Percentiles rank a stretch among this genome's conserved stretches.
phyloP scores from a whole-genome alignment of 352 stramenopile genomes.

The Phytophthora chlamydospora region DNA sequence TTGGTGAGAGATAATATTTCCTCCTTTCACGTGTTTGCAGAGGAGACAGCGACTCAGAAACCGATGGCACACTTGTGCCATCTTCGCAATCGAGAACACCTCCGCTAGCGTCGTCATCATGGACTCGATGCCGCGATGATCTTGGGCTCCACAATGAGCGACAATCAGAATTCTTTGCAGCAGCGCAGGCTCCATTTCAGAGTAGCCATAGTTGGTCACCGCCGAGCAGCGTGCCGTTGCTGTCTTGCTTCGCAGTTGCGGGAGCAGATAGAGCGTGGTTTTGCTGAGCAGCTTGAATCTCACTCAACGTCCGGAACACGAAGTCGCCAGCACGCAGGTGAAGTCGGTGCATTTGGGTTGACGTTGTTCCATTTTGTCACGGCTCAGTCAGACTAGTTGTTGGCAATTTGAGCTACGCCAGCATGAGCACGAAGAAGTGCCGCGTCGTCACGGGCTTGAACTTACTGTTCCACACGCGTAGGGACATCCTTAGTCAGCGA shows the following conservation, averaged over 20 bases:
- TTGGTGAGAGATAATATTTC: neutral
- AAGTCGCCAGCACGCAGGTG: too few species aligned
- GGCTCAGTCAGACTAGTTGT: neutral
- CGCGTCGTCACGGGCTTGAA: too few species aligned
- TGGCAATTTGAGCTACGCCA: too few species aligned
- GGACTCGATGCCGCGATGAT: conserved; percentile 1
- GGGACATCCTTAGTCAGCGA: too few species aligned
- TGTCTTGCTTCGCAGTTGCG: neutral
- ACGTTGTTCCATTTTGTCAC: neutral
- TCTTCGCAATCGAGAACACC: neutral
- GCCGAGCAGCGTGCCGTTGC: neutral
- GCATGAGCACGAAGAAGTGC: too few species aligned
- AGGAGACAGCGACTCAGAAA: conserved; percentile 4
- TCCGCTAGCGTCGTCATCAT: conserved; percentile 1
- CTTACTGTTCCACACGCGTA: too few species aligned
- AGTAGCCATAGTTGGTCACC: neutral
- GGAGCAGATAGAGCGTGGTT: too few species aligned
- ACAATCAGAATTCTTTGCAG: neutral
- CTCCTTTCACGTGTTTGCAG: conserved; percentile 6
- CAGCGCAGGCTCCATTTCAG: neutral
- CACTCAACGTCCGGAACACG: too few species aligned
- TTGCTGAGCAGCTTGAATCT: too few species aligned
- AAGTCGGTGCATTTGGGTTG: neutral
- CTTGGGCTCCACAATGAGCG: conserved; percentile 5
- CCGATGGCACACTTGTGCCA: neutral